Evolutionary conservation across 768 basidiomycete genomes (phyloP).

Genomic region (Leccinum disarticulatum): DNA sequence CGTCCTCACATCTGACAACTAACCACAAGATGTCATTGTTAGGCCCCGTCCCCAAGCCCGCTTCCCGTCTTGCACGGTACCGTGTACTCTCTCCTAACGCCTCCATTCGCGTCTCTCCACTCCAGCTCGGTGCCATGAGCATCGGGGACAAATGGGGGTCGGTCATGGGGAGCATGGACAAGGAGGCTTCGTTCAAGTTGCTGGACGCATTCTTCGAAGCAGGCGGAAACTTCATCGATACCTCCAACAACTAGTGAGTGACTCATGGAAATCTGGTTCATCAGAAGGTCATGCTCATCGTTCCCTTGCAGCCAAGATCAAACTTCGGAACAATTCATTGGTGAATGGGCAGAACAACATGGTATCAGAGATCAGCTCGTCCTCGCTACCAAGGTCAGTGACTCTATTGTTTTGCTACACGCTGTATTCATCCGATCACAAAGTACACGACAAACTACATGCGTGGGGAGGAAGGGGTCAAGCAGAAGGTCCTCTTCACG

Average conservation of each 20-base stretch:
- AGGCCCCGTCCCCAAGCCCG: constrained; percentile 24
- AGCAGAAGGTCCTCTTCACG: constrained; percentile 39
- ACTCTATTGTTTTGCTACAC: neutral
- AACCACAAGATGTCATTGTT: constrained; percentile 1
- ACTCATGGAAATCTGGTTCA: neutral
- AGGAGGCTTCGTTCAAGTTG: constrained; percentile 42
- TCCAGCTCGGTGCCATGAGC: constrained; percentile 49
- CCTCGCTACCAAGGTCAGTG: constrained; percentile 40
- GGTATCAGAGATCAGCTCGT: constrained; percentile 46
- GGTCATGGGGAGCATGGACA: constrained; percentile 42
- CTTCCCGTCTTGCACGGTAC: constrained; percentile 38
- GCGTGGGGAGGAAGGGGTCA: constrained; percentile 6
- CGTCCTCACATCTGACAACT: neutral
- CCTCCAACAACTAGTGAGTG: constrained; percentile 45
- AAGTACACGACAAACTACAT: constrained; percentile 28
- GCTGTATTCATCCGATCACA: neutral
- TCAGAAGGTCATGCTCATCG: neutral
- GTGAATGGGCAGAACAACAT: constrained; percentile 46
- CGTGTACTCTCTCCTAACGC: constrained; percentile 41
- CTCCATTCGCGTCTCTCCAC: constrained; percentile 48
- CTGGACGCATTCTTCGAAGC: constrained; percentile 45
- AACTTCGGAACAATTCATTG: constrained; percentile 43
- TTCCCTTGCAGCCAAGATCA: constrained; percentile 35
- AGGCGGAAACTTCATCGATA: constrained; percentile 52
- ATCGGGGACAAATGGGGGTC: constrained; percentile 45